Evolutionary conservation across 495 filamentous ascomycete genomes (phyloP).

Genomic region (Trichoderma asperelloides): DNA sequence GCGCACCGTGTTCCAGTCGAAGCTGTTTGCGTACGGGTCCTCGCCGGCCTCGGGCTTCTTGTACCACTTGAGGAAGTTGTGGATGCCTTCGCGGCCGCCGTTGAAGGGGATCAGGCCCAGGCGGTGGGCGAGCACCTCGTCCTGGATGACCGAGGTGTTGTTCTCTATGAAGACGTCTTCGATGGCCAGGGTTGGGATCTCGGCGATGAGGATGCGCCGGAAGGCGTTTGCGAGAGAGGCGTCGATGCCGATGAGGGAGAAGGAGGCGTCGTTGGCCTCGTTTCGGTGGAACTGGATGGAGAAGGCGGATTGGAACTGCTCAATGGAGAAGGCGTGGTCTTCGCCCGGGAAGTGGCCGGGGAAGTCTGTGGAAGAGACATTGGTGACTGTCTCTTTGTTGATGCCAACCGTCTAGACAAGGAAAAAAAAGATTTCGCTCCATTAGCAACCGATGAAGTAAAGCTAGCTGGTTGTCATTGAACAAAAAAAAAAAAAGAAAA

Average conservation of each 20-base stretch:
- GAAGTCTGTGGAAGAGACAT: conserved; percentile 82
- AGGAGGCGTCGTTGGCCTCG: conserved; percentile 61
- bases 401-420: conserved; percentile 69
- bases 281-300: conserved; percentile 76
- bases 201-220: conserved; percentile 91
- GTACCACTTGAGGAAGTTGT: conserved; percentile 66
- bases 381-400: conserved; percentile 78
- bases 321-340: conserved; percentile 77
- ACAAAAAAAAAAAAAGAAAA: not conserved
- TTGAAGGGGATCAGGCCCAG: conserved; percentile 86
- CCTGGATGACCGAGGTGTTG: conserved; percentile 95
- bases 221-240: conserved; percentile 95
- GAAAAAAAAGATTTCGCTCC: conserved; percentile 8
- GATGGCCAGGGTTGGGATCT: conserved; percentile 89
- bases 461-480: not conserved
- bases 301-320: conserved; percentile 60
- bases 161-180: conserved; percentile 84
- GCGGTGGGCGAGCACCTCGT: conserved; percentile 86
- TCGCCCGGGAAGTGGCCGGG: conserved; percentile 86
- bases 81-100: conserved; percentile 63
- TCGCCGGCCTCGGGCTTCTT: conserved; percentile 36
- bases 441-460: not conserved
- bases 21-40: conserved; percentile 33
- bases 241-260: conserved; percentile 86
- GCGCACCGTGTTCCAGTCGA: conserved; percentile 73